Evolutionary conservation across 129 eudicot genomes (phyloP), one percentile per base, ranked within the genome.

Genomic region (Arctium lappa): DNA sequence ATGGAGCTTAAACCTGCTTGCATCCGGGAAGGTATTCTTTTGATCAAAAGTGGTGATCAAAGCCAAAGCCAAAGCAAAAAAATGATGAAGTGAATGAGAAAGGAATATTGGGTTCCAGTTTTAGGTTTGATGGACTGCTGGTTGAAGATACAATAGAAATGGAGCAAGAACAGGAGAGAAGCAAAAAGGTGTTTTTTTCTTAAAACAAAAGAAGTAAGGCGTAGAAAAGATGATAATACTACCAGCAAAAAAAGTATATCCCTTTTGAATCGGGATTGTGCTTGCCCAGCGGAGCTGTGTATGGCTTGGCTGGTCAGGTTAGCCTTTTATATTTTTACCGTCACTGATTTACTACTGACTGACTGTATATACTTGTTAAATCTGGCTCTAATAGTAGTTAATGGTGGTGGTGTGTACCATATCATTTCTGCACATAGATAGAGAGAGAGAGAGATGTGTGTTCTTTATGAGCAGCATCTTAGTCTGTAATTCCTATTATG

Each of bases 211-310:
- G 82, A 76, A 68, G 86, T 76, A 68, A 75, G 38, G 46, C 70
- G 34, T 70, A 83, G 77, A 69, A 69, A 83, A 36, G 72, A 81
- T 42, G 34, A 80, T 80, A 34, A 72, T 73, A 81, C 60, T 46
- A 46, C 56, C 79, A 29, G 39, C 82, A 79, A 31, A 56, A 79
- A 31, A 56, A 78, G 44, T 83, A 78, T 50, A 60, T 60, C 68
- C 78, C 78, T 77, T 77, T 71, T 71, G 79, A 78, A 71, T 37
- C 38, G 79, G 82, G 86, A 78, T 72, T 8, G n/a, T 75, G 86
- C 65, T 75, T 82, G 77, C 66, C 34, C 72, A 29, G 63, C 72
- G 82, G 82, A 83, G 86, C 82, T 83, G 86, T 83, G 68, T 60
- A 60, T 60, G 79, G 71, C 71, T 66, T 7, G 29, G 68, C 68